Evolutionary conservation across 1,284 basidiomycete species (phyloP), one percentile per base, ranked within the genome.

Genomic region (Xerocomus amazonicus): DNA sequence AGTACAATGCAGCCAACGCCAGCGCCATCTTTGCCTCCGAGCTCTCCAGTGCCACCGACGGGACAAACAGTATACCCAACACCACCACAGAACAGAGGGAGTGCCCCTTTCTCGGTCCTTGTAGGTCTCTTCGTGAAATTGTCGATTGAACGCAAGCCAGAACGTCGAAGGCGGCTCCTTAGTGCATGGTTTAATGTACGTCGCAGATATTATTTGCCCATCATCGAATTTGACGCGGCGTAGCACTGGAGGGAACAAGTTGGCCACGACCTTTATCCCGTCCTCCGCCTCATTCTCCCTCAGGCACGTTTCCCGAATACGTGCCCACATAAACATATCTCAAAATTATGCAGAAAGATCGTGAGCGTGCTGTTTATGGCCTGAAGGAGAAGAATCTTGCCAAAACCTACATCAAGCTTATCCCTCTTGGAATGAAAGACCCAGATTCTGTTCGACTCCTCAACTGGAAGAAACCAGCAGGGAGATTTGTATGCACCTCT

Each of bases 331-430:
- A 17, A 6, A 0, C 4, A 26, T 23, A 26, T 43, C 45, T 51
- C 28, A 55, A 29, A 23, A 37, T 36, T 43, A 17, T 37, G 54
- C 64, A 97, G 92, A 89, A 92, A 79, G 94, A 97, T 65, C 79
- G 87, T 32, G 91, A 96, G 56, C 81, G 94, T 44, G 80, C 90
- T 0, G 84, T 92, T 0, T 97, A 97, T 68, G 90, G 90, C 9
- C 68, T 96, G 55, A 97, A 97, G 66, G 95, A 97, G 71, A 87
- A 88, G 68, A 89, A 88, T 60, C 73, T 97, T 3, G 92, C 92
- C 3, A 94, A 92, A 68, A 83, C 81, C 9, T 95, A 94, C 64
- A 91, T 94, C 70, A 87, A 89, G 54, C 77, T 94, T 0, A 87
- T 97, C 35, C 90, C 90, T 0, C 73, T 97, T 1, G 83, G 86